Evolutionary conservation across 2,329 filamentous ascomycete genomes (phyloP).

Genomic region (Epicoccum nigrum): DNA sequence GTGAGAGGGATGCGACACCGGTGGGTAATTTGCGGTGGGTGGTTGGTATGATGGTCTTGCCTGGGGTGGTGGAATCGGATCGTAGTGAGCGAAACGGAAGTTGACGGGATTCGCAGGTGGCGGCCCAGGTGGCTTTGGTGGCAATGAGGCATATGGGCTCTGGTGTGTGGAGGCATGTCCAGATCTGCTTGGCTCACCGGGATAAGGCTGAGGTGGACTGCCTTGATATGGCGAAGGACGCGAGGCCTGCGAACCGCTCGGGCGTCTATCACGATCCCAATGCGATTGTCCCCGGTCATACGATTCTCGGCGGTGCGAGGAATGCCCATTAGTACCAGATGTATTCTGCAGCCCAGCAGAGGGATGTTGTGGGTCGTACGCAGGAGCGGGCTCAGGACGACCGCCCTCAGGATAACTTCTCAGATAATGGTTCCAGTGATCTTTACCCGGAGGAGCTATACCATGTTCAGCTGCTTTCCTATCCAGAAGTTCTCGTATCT

Average conservation of each 20-base stretch:
- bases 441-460: slow-evolving; percentile 24
- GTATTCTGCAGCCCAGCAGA: slow-evolving; percentile 31
- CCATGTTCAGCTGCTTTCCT: slow-evolving; percentile 33
- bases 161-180: slow-evolving; percentile 34
- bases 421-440: slow-evolving; percentile 15
- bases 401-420: slow-evolving; percentile 24
- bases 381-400: slow-evolving; percentile 20
- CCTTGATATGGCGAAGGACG: slow-evolving; percentile 34
- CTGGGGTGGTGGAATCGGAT: slow-evolving; percentile 35
- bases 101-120: slow-evolving; percentile 35
- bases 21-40: slow-evolving; percentile 30
- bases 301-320: slow-evolving; percentile 30
- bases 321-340: slow-evolving; percentile 25
- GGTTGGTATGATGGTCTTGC: slow-evolving; percentile 29
- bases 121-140: slow-evolving; percentile 39
- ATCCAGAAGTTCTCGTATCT: slow-evolving; percentile 35
- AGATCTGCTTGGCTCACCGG: slow-evolving; percentile 28
- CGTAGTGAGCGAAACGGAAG: slow-evolving; percentile 46
- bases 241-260: slow-evolving; percentile 36
- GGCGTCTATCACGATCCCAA: slow-evolving; percentile 37
- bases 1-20: slow-evolving; percentile 26
- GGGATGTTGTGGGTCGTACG: slow-evolving; percentile 33
- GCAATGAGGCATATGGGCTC: slow-evolving; percentile 42
- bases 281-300: slow-evolving; percentile 32
- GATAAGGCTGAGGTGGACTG: slow-evolving; percentile 33